A percentile compares a stretch with the other conserved stretches of the same genome.
phyloP scores from a whole-genome alignment of 148 eudicot species.

The Camellia lanceoleosa region DNA sequence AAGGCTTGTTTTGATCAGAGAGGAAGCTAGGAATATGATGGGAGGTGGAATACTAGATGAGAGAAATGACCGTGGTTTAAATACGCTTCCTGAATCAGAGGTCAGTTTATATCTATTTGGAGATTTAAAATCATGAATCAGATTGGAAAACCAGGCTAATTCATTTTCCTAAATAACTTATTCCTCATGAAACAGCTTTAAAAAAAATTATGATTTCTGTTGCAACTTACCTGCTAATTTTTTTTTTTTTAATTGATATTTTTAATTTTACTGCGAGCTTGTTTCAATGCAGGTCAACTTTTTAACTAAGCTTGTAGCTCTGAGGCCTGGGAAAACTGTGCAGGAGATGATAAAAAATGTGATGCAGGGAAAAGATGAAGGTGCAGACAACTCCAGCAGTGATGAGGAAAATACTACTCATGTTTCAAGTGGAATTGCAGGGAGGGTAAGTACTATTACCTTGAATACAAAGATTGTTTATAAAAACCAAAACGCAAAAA shows the following conservation, averaged over 20 bases:
- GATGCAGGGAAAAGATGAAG: conserved; percentile 94
- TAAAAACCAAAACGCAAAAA: background rate
- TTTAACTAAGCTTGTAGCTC: conserved; percentile 77
- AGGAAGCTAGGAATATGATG: conserved; percentile 98
- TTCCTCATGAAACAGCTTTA: background rate
- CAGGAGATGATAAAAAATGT: conserved; percentile 87
- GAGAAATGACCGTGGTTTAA: conserved; percentile 91
- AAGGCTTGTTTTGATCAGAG: conserved; percentile 93
- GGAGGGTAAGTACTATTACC: conserved; percentile 52
- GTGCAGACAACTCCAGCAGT: conserved; percentile 51
- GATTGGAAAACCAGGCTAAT: background rate
- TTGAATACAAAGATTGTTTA: background rate
- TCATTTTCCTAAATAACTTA: background rate
- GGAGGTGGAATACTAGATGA: conserved; percentile 98
- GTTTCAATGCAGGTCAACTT: conserved; percentile 73
- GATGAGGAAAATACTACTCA: conserved; percentile 36
- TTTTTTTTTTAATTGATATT: background rate
- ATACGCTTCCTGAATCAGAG: conserved; percentile 92
- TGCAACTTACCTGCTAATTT: background rate
- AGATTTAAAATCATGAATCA: background rate
- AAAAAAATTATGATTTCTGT: background rate
- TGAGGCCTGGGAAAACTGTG: conserved; percentile 79
- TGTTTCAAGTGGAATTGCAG: conserved; percentile 53
- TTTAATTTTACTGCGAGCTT: conserved; percentile 3
- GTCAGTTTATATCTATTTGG: conserved; percentile 33